A percentile compares a stretch with the other conserved stretches of the same genome.
These are phyloP conservation scores for Xanthoparmelia taractica DNA, from an alignment of 495 filamentous ascomycete genomes.

Conservation along the genomic window DNA sequence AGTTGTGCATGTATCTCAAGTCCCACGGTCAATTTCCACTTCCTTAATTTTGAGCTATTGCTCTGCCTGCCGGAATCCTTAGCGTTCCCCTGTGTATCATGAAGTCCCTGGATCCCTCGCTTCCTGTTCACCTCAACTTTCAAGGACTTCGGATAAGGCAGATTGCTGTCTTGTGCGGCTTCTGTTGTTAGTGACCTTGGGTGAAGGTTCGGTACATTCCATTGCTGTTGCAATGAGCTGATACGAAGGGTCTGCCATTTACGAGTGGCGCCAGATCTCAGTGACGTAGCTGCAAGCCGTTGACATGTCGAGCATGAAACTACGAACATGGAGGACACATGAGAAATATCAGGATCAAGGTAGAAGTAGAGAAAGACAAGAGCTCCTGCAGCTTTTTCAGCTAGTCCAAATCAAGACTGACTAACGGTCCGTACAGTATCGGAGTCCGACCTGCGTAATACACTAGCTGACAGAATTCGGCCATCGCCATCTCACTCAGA, in stretches of 20 bases:
- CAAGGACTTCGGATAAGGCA: conserved; percentile 64
- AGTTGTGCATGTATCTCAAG: conserved; percentile 97
- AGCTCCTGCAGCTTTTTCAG: neutral
- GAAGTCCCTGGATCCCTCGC: conserved; percentile 18
- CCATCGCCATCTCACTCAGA: too few relatives aligned
- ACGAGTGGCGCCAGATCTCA: neutral
- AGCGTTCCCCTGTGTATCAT: neutral
- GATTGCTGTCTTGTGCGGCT: conserved; percentile 2
- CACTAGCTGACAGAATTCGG: neutral
- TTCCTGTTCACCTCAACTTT: conserved; percentile 59
- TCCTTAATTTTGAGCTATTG: conserved; percentile 34
- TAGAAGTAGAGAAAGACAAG: too few relatives aligned
- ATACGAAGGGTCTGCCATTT: conserved; percentile 8
- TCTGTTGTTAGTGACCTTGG: conserved; percentile 7
- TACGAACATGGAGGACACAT: neutral
- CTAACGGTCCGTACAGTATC: neutral
- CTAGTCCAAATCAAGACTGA: neutral
- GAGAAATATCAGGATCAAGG: neutral
- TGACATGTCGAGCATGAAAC: neutral
- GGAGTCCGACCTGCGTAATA: neutral
- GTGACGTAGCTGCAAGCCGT: neutral
- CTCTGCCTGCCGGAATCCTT: conserved; percentile 34
- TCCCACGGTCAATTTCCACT: conserved; percentile 88
- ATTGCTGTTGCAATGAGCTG: conserved; percentile 2
- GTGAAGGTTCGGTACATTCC: conserved; percentile 2